Percentiles rank a stretch among this genome's conserved stretches.
Conservation (phyloP, 768 basidiomycete species). For the Cyathus striatus region DNA sequence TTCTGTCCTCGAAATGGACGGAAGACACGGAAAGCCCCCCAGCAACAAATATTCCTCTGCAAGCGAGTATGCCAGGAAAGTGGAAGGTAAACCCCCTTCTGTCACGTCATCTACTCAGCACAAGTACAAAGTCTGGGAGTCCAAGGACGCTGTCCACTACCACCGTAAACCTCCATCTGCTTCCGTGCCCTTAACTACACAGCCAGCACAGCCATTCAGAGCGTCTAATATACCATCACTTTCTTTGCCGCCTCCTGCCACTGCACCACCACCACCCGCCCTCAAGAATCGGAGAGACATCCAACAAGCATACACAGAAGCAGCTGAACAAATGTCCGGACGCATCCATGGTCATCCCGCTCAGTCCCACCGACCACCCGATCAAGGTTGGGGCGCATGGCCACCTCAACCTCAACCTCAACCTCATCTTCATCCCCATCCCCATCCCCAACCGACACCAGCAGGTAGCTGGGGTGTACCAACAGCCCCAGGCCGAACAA, state of each 20-base stretch:
- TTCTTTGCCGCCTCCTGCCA: too few species aligned
- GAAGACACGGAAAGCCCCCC: constrained; percentile 11
- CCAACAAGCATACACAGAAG: neutral
- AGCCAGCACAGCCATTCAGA: too few species aligned
- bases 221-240: too few species aligned
- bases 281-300: too few species aligned
- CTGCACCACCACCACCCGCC: too few species aligned
- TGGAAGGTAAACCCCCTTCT: constrained; percentile 7
- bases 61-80: constrained; percentile 21
- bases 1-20: constrained; percentile 11
- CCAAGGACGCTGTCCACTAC: neutral
- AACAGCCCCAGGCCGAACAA: neutral
- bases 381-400: neutral
- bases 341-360: too few species aligned
- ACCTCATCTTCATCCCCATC: neutral
- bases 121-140: neutral
- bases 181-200: neutral
- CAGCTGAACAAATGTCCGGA: too few species aligned
- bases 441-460: neutral
- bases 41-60: constrained; percentile 18
- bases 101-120: neutral
- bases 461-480: neutral
- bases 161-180: neutral
- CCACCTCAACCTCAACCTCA: neutral
- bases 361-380: neutral